These are phyloP conservation scores for Lactifluus echinatus DNA, from an alignment of 768 basidiomycete genomes.

Conservation along the genomic window DNA sequence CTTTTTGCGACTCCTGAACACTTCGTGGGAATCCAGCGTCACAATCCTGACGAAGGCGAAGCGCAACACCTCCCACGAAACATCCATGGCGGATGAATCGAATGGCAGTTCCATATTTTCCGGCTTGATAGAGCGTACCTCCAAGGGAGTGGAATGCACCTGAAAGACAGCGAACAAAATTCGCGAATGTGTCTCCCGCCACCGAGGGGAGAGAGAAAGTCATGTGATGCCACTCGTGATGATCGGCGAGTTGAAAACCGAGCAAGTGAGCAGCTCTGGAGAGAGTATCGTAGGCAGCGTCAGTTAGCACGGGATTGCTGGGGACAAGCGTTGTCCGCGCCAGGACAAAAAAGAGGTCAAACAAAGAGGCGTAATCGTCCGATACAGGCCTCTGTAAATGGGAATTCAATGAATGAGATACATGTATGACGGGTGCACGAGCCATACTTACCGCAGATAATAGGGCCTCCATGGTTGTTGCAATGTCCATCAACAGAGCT, in stretches of 20 bases:
- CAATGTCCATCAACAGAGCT: slow-evolving; percentile 32
- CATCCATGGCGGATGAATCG: slow-evolving; percentile 62
- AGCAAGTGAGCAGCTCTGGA: slow-evolving; percentile 32
- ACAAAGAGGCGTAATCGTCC: slow-evolving; percentile 34
- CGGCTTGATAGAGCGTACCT: slow-evolving; percentile 59
- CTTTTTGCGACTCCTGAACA: slow-evolving; percentile 23
- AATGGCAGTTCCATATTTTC: slow-evolving; percentile 51
- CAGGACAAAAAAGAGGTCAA: slow-evolving; percentile 51
- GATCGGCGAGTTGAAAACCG: slow-evolving; percentile 5
- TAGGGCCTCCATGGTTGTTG: slow-evolving; percentile 3
- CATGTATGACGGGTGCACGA: background rate
- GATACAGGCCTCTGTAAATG: slow-evolving; percentile 21
- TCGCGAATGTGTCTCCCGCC: slow-evolving; percentile 28
- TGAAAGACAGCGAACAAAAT: slow-evolving; percentile 60
- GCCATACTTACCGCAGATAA: background rate
- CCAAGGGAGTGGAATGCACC: slow-evolving; percentile 65
- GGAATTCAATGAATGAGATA: background rate
- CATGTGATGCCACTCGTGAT: background rate
- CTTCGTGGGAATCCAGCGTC: slow-evolving; percentile 15
- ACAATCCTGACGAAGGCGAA: slow-evolving; percentile 23
- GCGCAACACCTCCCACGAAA: slow-evolving; percentile 40
- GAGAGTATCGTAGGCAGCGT: slow-evolving; percentile 39
- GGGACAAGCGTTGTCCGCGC: slow-evolving; percentile 37
- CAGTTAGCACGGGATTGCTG: slow-evolving; percentile 39
- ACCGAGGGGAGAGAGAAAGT: background rate